These are phyloP conservation scores for Staphylotrichum tortipilum DNA, from an alignment of 495 filamentous ascomycete genomes.

Conservation along the genomic window DNA sequence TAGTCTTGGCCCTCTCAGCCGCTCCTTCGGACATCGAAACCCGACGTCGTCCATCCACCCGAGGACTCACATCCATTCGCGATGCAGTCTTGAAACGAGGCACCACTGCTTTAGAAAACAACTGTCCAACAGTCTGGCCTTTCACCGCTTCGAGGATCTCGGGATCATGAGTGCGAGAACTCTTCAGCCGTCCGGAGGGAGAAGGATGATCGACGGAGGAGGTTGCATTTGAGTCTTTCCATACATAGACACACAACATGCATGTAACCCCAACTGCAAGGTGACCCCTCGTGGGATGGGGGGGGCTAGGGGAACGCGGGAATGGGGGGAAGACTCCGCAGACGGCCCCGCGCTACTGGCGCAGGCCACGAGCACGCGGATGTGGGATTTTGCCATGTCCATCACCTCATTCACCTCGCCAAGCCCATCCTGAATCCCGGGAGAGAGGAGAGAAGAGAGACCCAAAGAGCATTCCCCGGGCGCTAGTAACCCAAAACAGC, in stretches of 20 bases:
- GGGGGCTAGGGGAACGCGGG: too few relatives aligned
- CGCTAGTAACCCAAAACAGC: too few relatives aligned
- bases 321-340: too few relatives aligned
- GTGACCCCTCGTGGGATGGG: neutral
- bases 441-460: too few relatives aligned
- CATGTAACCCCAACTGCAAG: neutral
- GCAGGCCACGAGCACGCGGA: neutral
- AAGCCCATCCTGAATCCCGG: neutral
- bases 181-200: too few relatives aligned
- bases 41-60: neutral
- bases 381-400: neutral
- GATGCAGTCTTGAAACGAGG: neutral
- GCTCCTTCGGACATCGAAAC: neutral
- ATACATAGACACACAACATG: too few relatives aligned
- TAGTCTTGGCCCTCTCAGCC: neutral
- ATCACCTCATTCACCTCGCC: neutral
- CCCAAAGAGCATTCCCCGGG: too few relatives aligned
- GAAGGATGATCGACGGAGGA: neutral
- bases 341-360: slow-evolving; percentile 6
- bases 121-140: neutral
- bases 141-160: too few relatives aligned
- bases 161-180: too few relatives aligned
- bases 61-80: neutral
- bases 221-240: neutral
- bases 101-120: neutral